A percentile compares a stretch with the other conserved stretches of the same genome.
Conservation (phyloP, 2,329 filamentous ascomycete species). For the Cladophialophora yegresii region DNA sequence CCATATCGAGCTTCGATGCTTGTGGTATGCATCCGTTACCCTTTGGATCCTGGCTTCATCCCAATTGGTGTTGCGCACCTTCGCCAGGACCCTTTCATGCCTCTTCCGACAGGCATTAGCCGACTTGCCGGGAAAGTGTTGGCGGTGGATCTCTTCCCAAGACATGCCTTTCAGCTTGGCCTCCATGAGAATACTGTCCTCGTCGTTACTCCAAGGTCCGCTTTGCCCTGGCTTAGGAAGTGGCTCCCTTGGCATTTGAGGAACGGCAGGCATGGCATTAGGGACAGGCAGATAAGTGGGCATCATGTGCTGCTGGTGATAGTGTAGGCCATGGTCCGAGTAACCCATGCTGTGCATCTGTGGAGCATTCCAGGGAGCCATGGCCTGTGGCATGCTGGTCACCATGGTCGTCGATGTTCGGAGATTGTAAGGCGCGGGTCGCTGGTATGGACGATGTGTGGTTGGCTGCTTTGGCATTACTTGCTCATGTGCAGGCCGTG, state of each 20-base stretch:
- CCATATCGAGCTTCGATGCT: slow-evolving; percentile 75
- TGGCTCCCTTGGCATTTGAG: slow-evolving; percentile 16
- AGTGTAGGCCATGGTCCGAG: slow-evolving; percentile 25
- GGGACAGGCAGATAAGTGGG: slow-evolving; percentile 25
- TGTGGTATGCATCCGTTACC: slow-evolving; percentile 76
- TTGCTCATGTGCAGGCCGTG: slow-evolving; percentile 15
- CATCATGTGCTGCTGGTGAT: slow-evolving; percentile 32
- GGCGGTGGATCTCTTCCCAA: slow-evolving; percentile 77
- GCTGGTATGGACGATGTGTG: slow-evolving; percentile 17
- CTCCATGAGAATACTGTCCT: slow-evolving; percentile 71
- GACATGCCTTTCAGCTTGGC: slow-evolving; percentile 75
- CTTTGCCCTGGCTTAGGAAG: slow-evolving; percentile 42
- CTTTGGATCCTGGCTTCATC: slow-evolving; percentile 72
- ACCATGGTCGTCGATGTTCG: slow-evolving; percentile 30
- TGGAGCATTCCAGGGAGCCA: slow-evolving; percentile 21
- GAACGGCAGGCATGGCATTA: slow-evolving; percentile 8
- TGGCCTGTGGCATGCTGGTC: slow-evolving; percentile 27
- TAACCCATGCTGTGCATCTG: slow-evolving; percentile 22
- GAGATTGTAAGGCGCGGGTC: slow-evolving; percentile 32
- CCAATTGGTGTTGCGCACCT: slow-evolving; percentile 72
- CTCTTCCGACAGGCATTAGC: slow-evolving; percentile 86
- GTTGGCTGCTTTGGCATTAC: slow-evolving; percentile 30
- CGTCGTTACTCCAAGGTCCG: slow-evolving; percentile 70
- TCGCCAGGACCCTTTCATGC: slow-evolving; percentile 80
- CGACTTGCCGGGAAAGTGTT: slow-evolving; percentile 74